A percentile compares a stretch with the other conserved stretches of the same genome.
phyloP scores from a whole-genome alignment of 139 green algal species.

The Asterochloris erici region DNA sequence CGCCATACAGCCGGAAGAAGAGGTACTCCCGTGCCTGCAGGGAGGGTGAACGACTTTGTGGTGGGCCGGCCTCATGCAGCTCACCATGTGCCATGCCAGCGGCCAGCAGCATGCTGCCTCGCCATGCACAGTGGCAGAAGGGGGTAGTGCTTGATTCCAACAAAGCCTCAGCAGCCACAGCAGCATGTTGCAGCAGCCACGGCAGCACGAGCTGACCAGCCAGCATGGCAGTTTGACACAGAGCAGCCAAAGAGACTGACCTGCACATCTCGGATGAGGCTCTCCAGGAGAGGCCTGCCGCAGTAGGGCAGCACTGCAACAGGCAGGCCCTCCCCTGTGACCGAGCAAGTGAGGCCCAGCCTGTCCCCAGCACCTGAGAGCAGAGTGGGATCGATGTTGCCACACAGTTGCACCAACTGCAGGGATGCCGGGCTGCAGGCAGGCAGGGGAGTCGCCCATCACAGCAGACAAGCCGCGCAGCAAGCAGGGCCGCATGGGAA shows the following conservation, averaged over 20 bases:
- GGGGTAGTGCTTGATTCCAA: too few species aligned
- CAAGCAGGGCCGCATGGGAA: neutral
- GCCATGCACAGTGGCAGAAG: too few species aligned
- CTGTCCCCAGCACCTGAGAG: constrained; percentile 79
- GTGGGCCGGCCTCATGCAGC: neutral
- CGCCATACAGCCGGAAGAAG: constrained; percentile 83
- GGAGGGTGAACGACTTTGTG: neutral
- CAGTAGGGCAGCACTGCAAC: constrained; percentile 93
- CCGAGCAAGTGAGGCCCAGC: constrained; percentile 82
- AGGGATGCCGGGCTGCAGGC: neutral
- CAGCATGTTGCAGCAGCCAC: neutral
- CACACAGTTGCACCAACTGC: too few species aligned
- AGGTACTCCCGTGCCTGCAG: constrained; percentile 88
- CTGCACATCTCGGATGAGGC: constrained; percentile 89
- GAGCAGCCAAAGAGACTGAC: constrained; percentile 11
- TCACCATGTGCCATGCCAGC: neutral
- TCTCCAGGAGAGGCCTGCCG: constrained; percentile 87
- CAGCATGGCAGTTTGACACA: too few species aligned
- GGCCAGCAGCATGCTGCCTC: neutral
- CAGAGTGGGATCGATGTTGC: neutral
- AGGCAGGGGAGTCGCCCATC: neutral
- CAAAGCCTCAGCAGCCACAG: neutral
- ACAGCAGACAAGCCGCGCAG: neutral
- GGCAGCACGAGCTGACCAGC: too few species aligned
- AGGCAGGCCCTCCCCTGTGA: constrained; percentile 85